Evolutionary conservation across 148 eudicot genomes (phyloP), one percentile per base, ranked within the genome.

Genomic region (Vaccinium vitisidaea): DNA sequence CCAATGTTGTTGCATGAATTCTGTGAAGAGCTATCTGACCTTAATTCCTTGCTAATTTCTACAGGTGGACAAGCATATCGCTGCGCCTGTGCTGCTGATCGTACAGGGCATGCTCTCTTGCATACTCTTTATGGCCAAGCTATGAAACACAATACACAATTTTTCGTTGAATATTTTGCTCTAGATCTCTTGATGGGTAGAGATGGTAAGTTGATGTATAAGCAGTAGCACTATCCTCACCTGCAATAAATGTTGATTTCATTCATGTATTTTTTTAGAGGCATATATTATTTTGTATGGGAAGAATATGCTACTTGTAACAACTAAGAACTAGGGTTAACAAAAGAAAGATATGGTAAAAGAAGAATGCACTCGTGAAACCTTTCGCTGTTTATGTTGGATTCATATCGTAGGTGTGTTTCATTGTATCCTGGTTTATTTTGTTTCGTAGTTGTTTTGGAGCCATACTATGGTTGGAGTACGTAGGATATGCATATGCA

Each of bases 71-170:
- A 97, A 92, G 99, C 99, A 80, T 97, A 97, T 88, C 98, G 99
- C 8, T 97, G 99, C 88, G 99, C 98, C 74, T 97, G 99, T 92
- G 99, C 99, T 69, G 99, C 99, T 88, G 99, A 97, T 89, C 93
- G 99, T 84, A 97, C 99, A 75, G 99, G 99, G 63, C 99, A 97
- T 90, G 99, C 98, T 86, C 84, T 97, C 67, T 90, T 97, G 90
- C 98, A 97, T 84, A 89, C 98, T 83, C 90, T 97, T 6, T 95
- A 97, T 91, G 98, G 98, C 82, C 99, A 97, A 88, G 98, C 99
- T 77, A 97, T 97, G 99, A 95, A 92, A 83, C 99, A 97, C 70
- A 97, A 97, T 87, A 97, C 99, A 80, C 98, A 97, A 84, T 97
- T 97, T 90, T 97, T 97, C 85, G 98, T 97, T 85, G 98, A 97